A percentile compares a stretch with the other conserved stretches of the same genome.
phyloP scores from a whole-genome alignment of 2,329 filamentous ascomycete species.

The Pseudocercospora crystallina region DNA sequence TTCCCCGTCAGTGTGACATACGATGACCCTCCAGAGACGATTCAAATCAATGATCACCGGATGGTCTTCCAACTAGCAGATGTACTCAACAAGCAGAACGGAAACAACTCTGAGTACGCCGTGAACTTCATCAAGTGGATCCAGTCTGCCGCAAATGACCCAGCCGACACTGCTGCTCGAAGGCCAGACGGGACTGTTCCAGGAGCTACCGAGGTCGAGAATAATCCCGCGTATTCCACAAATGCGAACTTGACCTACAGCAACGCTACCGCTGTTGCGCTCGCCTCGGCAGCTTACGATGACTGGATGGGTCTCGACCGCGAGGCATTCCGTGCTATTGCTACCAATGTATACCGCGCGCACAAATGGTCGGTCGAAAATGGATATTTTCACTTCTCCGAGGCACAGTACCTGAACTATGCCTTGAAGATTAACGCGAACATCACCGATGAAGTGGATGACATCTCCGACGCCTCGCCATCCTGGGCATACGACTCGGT shows the following conservation, averaged over 20 bases:
- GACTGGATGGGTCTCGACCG: conserved; percentile 36
- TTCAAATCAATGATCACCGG: conserved; percentile 62
- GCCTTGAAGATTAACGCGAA: conserved; percentile 56
- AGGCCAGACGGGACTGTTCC: conserved; percentile 55
- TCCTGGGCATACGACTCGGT: conserved; percentile 55
- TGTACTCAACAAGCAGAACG: conserved; percentile 61
- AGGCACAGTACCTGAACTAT: conserved; percentile 63
- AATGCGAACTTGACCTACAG: conserved; percentile 29
- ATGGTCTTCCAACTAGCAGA: conserved; percentile 64
- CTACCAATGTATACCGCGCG: conserved; percentile 50
- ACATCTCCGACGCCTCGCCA: conserved; percentile 49
- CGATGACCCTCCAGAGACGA: conserved; percentile 54
- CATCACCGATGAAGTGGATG: conserved; percentile 55
- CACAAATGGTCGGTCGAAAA: conserved; percentile 55
- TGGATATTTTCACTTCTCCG: conserved; percentile 64
- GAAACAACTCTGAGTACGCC: conserved; percentile 46
- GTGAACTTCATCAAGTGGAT: conserved; percentile 66
- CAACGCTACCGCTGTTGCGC: conserved; percentile 38
- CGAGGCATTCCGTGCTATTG: conserved; percentile 36
- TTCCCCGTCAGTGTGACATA: conserved; percentile 56
- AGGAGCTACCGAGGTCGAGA: conserved; percentile 49
- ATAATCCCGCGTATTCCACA: conserved; percentile 38
- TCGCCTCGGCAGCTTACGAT: conserved; percentile 43
- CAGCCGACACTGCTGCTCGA: conserved; percentile 50
- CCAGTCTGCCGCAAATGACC: conserved; percentile 56